Evolutionary conservation across 2,329 filamentous ascomycete species (phyloP).

Genomic region (Pestalotiopsis sp.): DNA sequence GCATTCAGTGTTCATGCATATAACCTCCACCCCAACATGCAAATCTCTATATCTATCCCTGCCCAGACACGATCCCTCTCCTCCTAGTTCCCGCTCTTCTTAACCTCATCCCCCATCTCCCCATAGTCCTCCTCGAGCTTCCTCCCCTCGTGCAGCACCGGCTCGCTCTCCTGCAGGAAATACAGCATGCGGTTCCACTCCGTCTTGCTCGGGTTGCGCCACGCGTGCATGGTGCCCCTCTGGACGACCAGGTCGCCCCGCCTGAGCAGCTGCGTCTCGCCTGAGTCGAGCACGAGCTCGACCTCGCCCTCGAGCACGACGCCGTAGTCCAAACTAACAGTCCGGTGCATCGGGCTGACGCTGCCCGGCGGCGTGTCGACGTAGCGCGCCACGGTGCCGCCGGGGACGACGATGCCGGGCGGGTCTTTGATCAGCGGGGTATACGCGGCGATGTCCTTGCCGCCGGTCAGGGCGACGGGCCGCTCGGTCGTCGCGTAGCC

Average conservation of each 20-base stretch:
- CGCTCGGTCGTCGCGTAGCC: conserved; percentile 50
- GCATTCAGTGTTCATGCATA: no score
- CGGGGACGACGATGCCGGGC: conserved; percentile 50
- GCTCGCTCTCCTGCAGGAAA: conserved; percentile 30
- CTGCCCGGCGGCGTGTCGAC: conserved; percentile 48
- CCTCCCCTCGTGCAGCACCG: conserved; percentile 21
- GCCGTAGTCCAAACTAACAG: conserved; percentile 51
- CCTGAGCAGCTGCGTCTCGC: conserved; percentile 42
- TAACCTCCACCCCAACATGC: no score
- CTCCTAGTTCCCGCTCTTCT: conserved; percentile 13
- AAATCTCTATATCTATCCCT: no score
- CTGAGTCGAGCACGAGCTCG: conserved; percentile 49
- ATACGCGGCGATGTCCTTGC: conserved; percentile 50
- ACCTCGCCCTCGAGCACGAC: conserved; percentile 52
- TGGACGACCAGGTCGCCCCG: conserved; percentile 52
- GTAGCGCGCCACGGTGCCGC: conserved; percentile 43
- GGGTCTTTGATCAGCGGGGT: conserved; percentile 42
- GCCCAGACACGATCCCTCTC: background rate
- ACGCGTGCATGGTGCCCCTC: conserved; percentile 46
- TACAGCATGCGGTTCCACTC: conserved; percentile 43
- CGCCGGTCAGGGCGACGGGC: conserved; percentile 46
- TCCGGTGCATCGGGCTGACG: conserved; percentile 46
- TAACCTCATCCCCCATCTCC: conserved; percentile 20
- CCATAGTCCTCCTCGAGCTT: conserved; percentile 28
- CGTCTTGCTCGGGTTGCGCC: conserved; percentile 37